Evolutionary conservation across 495 filamentous ascomycete species (phyloP).

Genomic region (Neurospora tetrasperma): DNA sequence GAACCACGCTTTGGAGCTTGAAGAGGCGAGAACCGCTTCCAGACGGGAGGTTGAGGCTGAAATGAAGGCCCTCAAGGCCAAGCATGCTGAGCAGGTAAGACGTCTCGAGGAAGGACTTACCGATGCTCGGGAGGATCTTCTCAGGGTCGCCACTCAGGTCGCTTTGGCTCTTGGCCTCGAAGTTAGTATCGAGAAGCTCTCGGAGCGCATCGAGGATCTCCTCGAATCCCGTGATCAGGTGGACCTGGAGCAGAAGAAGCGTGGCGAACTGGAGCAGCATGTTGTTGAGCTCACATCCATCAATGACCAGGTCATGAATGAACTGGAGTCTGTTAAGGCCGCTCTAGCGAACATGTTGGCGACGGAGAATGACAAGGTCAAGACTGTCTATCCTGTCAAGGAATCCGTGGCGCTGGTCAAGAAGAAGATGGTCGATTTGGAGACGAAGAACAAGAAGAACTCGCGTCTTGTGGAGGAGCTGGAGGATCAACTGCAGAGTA

Average conservation of each 20-base stretch:
- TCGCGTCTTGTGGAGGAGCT: conserved; percentile 87
- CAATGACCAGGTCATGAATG: conserved; percentile 45
- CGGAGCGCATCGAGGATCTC: conserved; percentile 43
- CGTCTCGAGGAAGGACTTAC: conserved; percentile 57
- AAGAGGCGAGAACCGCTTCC: conserved; percentile 34
- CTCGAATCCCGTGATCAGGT: conserved; percentile 37
- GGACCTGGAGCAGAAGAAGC: conserved; percentile 46
- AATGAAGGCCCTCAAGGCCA: conserved; percentile 32
- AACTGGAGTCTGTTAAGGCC: conserved; percentile 41
- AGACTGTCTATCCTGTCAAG: conserved; percentile 49
- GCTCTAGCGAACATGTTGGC: conserved; percentile 36
- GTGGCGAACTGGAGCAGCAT: conserved; percentile 37
- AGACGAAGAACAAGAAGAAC: conserved; percentile 66
- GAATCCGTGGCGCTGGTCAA: conserved; percentile 63
- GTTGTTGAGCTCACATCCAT: conserved; percentile 40
- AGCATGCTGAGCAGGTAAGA: conserved; percentile 51
- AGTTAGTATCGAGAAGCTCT: conserved; percentile 44
- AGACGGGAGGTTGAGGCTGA: conserved; percentile 34
- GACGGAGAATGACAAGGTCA: conserved; percentile 24
- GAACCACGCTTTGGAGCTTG: conserved; percentile 37
- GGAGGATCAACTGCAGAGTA: conserved; percentile 90
- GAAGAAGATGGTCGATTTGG: conserved; percentile 57
- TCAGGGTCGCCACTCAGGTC: conserved; percentile 48
- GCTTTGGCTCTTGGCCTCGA: conserved; percentile 44
- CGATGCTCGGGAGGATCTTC: conserved; percentile 59